phyloP scores from a whole-genome alignment of 148 eudicot genomes.

The Agrostemma githago region DNA sequence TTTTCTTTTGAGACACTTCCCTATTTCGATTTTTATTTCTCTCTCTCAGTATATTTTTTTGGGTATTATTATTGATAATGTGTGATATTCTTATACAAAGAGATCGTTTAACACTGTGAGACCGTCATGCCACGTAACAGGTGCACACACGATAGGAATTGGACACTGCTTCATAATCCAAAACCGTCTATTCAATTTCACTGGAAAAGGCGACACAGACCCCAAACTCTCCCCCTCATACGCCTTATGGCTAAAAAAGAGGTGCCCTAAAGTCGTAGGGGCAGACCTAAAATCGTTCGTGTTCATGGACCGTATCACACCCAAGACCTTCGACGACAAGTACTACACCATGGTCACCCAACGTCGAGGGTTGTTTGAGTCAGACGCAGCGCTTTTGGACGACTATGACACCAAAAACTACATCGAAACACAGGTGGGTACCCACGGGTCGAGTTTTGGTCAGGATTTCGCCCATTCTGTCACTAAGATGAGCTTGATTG shows the following conservation, averaged over 20 bases:
- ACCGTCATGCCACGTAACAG: constrained; percentile 14
- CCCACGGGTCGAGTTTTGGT: constrained; percentile 28
- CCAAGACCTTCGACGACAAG: constrained; percentile 31
- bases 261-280: constrained; percentile 26
- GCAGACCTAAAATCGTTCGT: constrained; percentile 28
- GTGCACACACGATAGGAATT: constrained; percentile 62
- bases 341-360: constrained; percentile 44
- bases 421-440: constrained; percentile 24
- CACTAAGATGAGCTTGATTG: constrained; percentile 22
- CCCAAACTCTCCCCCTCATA: constrained; percentile 44
- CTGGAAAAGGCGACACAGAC: constrained; percentile 52
- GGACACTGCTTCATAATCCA: constrained; percentile 41
- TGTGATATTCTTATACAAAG: not conserved
- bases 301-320: constrained; percentile 46
- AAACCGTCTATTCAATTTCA: constrained; percentile 54
- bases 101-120: not conserved
- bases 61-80: too few relatives aligned
- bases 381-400: constrained; percentile 52
- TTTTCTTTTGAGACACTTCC: too few relatives aligned
- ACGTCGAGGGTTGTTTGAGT: constrained; percentile 44
- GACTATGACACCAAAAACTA: constrained; percentile 32
- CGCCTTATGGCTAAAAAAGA: constrained; percentile 24
- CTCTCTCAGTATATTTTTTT: too few relatives aligned
- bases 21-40: too few relatives aligned
- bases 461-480: constrained; percentile 33